These are phyloP conservation scores for Lignosus rhinocerotis DNA, from an alignment of 1,284 basidiomycete species.

Conservation along the genomic window DNA sequence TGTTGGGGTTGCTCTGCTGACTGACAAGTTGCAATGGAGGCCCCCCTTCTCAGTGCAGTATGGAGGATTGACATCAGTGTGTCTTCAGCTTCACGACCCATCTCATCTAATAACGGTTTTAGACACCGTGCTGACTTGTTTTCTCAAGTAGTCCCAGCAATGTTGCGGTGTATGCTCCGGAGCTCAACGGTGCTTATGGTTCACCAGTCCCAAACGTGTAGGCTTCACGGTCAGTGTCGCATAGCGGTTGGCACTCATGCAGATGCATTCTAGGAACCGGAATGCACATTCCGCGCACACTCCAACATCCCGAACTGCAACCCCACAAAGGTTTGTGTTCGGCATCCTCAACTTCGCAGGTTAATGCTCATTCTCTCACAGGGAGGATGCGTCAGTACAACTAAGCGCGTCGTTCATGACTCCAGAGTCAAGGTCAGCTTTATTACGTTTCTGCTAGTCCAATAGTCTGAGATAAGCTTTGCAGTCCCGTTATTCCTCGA, in stretches of 20 bases:
- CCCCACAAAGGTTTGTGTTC: conserved; percentile 9
- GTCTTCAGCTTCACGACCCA: no score
- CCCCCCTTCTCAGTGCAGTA: no score
- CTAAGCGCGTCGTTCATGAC: conserved; percentile 45
- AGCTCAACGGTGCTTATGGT: conserved; percentile 35
- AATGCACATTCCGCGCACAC: conserved; percentile 4
- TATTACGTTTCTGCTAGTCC: neutral
- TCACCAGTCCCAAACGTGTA: conserved; percentile 47
- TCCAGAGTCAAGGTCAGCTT: conserved; percentile 46
- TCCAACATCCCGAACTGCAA: neutral
- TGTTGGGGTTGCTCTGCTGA: no score
- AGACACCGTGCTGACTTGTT: neutral
- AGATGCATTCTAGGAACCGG: conserved; percentile 1
- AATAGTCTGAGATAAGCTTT: neutral
- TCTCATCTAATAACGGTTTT: neutral
- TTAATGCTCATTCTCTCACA: neutral
- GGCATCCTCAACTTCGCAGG: no score
- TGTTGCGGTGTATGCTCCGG: conserved; percentile 41
- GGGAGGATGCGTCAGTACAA: conserved; percentile 9
- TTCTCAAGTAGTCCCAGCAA: conserved; percentile 46
- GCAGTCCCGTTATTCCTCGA: conserved; percentile 30
- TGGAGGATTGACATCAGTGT: no score
- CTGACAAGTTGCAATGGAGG: no score
- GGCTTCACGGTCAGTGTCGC: conserved; percentile 8
- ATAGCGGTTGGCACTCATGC: neutral